These are phyloP conservation scores for Citrus sp. DNA, from an alignment of 345 rosid species.

Conservation along the genomic window DNA sequence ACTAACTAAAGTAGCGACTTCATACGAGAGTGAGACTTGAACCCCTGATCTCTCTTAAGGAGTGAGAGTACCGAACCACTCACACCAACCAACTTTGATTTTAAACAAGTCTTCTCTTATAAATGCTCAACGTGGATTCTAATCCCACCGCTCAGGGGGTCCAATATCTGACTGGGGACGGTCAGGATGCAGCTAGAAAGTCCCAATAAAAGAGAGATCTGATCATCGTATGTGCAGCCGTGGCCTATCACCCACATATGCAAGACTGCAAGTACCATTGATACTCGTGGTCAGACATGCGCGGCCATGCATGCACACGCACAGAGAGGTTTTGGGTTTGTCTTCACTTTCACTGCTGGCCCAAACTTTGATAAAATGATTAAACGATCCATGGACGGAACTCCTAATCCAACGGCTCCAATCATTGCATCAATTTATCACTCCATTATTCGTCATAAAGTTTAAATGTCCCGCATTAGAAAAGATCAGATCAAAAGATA, in stretches of 20 bases:
- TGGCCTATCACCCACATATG: neutral
- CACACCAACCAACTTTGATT: no score
- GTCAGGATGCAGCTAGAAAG: conserved; percentile 5
- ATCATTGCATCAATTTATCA: conserved; percentile 15
- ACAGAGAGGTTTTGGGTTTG: neutral
- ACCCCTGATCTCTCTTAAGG: no score
- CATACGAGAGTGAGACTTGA: no score
- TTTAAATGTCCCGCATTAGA: conserved; percentile 1
- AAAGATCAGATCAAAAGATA: neutral
- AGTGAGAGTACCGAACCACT: no score
- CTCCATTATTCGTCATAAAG: conserved; percentile 12
- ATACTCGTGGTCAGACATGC: neutral
- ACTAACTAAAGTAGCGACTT: no score
- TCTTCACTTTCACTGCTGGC: neutral
- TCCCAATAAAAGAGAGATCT: neutral
- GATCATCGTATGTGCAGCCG: neutral
- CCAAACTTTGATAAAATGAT: neutral
- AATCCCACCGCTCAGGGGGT: neutral
- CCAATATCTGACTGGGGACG: neutral
- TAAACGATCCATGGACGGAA: neutral
- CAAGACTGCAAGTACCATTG: neutral
- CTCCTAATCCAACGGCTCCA: conserved; percentile 28
- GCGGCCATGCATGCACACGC: conserved; percentile 21
- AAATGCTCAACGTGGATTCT: neutral
- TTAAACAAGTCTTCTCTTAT: neutral